Base-by-base conservation (phyloP, 2,329 filamentous ascomycete species). In the Monilinia laxa region DNA sequence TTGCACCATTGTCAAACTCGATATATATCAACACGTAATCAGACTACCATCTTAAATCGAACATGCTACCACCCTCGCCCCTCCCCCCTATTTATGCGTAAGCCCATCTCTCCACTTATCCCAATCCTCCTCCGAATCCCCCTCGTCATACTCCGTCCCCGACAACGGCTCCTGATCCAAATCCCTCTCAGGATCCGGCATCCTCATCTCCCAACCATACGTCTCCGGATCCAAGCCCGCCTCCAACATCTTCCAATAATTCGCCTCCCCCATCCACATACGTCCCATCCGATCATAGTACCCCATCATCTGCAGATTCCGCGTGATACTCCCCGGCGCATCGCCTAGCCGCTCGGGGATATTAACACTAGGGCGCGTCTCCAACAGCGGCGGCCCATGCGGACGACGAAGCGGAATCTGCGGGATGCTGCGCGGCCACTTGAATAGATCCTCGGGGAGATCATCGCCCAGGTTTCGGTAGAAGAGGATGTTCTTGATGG, bases 191-290 rank as follows among this genome's bases (percentile, higher is more conserved):
- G 64, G 64, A 53, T 65, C 31, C 25, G 64, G 64, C 20, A 66
- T 66, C 18, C 2, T 40, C 56, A 66, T 62, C 3, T 31, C 38
- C 45, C 45, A 51, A 35, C 9, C 35, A 31, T 60, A 66, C 1
- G 47, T 62, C 20, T 54, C 18, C 2, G 64, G 64, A 54, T 66
- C 25, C 14, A 62, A 31, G 10, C 64, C 64, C 35, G 64, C 64
- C 49, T 66, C 64, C 16, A 66, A 25, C 56, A 66, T 66, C 18
- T 23, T 51, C 38, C 52, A 66, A 54, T 66, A 66, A 16, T 25
- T 54, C 3, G 53, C 56, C 20, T 62, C 56, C 2, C 56, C 56
- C 64, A 66, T 62, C 64, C 56, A 53, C 64, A 62, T 66, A 23
- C 52, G 28, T 16, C 53, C 63, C 55, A 51, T 28, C 3, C 63